Evolutionary conservation across 1,139 yeast species (phyloP), one percentile per base, ranked within the genome.

Genomic region (Candida labiduridarum): DNA sequence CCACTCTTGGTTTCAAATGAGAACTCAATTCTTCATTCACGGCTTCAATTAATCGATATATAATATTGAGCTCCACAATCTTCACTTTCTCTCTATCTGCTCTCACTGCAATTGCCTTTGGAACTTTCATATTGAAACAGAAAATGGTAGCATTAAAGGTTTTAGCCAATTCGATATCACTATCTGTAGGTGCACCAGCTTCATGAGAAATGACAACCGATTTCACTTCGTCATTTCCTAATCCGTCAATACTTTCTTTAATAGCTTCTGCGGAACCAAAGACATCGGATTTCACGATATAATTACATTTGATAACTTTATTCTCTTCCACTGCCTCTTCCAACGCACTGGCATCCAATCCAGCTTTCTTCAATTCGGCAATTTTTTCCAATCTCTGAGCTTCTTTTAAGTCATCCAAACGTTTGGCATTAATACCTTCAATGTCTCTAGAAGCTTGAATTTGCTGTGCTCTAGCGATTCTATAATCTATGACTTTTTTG

Each of bases 231-330:
- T 87, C 89, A 65, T 94, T 92, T 3, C 98, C 98, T 22, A 94
- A 70, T 6, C 86, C 86, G 55, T 79, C 78, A 46, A 95, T 83
- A 59, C 95, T 85, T 63, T 92, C 97, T 38, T 76, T 80, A 49
- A 76, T 75, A 10, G 85, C 85, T 60, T 82, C 85, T 0, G 84
- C 83, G 1, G 85, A 80, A 1, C 86, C 86, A 60, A 87, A 86
- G 0, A 94, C 98, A 67, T 95, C 99, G 0, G 96, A 87, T 63
- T 89, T 90, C 46, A 95, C 76, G 40, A 94, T 85, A 57, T 86
- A 89, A 34, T 82, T 80, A 16, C 86, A 76, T 12, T 59, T 60
- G 39, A 59, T 61, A 29, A 62, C 55, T 12, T 66, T 58, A 9
- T 74, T 72, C 2, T 40, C 46, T 12, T 49, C 49, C 3, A 41